Evolutionary conservation across 768 basidiomycete species (phyloP).

Genomic region (Russula sp.): DNA sequence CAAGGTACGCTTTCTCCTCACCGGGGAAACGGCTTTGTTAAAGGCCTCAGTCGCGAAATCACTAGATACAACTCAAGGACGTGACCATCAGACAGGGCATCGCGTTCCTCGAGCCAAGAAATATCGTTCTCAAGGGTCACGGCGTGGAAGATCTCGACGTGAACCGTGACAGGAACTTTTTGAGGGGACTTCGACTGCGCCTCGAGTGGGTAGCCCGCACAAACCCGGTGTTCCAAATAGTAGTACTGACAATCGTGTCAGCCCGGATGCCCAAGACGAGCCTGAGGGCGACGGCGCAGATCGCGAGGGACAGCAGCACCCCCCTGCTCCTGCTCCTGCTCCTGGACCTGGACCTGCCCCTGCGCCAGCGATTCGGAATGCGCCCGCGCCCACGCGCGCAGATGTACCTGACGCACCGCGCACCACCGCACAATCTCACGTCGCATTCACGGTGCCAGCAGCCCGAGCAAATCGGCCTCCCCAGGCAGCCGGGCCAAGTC

Average conservation of each 20-base stretch:
- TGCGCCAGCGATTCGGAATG: not conserved
- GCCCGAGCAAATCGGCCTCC: not conserved
- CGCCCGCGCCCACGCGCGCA: not conserved
- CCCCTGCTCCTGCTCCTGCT: not conserved
- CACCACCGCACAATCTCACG: not conserved
- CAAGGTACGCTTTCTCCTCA: constrained; percentile 47
- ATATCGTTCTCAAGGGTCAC: constrained; percentile 54
- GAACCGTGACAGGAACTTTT: constrained; percentile 53
- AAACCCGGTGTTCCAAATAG: not conserved
- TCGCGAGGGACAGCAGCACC: not conserved
- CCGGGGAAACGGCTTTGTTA: not conserved
- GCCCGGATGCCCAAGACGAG: constrained; percentile 11
- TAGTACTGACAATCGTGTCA: constrained; percentile 7
- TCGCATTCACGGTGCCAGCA: not conserved
- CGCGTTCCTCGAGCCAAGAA: constrained; percentile 70
- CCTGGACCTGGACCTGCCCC: not conserved
- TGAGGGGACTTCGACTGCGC: constrained; percentile 51
- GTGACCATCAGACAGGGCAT: constrained; percentile 63
- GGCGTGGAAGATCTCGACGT: constrained; percentile 59
- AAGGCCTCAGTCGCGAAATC: not conserved
- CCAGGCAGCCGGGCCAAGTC: not conserved
- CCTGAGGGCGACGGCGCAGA: not conserved
- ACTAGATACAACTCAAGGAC: constrained; percentile 63
- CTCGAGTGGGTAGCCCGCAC: constrained; percentile 47
- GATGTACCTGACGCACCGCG: not conserved